Percentiles rank a stretch among this genome's conserved stretches.
Evolutionary conservation across 768 basidiomycete species (phyloP).

Genomic region (Steccherinum ochraceum): DNA sequence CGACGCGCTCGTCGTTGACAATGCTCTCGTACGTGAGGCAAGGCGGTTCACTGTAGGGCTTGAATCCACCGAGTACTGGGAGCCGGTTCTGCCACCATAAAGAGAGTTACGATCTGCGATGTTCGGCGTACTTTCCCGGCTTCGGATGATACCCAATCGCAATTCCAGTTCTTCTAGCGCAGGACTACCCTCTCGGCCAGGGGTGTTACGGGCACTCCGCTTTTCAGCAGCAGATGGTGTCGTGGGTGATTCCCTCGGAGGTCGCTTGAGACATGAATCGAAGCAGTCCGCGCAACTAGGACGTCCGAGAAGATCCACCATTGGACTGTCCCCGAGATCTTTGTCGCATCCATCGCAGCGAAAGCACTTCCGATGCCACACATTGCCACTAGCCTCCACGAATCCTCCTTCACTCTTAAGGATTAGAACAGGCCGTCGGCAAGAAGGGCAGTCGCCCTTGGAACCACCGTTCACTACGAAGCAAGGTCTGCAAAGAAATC

Average conservation of each 20-base stretch:
- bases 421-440: slow-evolving; percentile 64
- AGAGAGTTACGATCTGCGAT: slow-evolving; percentile 1
- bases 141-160: slow-evolving; percentile 23
- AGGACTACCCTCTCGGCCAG: slow-evolving; percentile 25
- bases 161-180: slow-evolving; percentile 28
- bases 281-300: slow-evolving; percentile 81
- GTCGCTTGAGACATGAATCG: slow-evolving; percentile 62
- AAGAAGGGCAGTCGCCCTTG: slow-evolving; percentile 64
- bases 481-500: slow-evolving; percentile 72
- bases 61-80: slow-evolving; percentile 3
- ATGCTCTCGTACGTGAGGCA: slow-evolving; percentile 10
- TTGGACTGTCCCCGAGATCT: slow-evolving; percentile 65
- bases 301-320: slow-evolving; percentile 78
- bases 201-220: slow-evolving; percentile 30
- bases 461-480: slow-evolving; percentile 70
- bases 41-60: slow-evolving; percentile 13
- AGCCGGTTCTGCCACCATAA: neutral
- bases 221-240: slow-evolving; percentile 23
- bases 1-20: slow-evolving; percentile 11
- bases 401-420: slow-evolving; percentile 75
- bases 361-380: slow-evolving; percentile 84
- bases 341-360: slow-evolving; percentile 66
- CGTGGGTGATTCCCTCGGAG: slow-evolving; percentile 32
- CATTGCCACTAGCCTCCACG: slow-evolving; percentile 59
- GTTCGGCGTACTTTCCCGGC: slow-evolving; percentile 16